Conservation (phyloP, 306 rosid genomes). For the Inga laurina region DNA sequence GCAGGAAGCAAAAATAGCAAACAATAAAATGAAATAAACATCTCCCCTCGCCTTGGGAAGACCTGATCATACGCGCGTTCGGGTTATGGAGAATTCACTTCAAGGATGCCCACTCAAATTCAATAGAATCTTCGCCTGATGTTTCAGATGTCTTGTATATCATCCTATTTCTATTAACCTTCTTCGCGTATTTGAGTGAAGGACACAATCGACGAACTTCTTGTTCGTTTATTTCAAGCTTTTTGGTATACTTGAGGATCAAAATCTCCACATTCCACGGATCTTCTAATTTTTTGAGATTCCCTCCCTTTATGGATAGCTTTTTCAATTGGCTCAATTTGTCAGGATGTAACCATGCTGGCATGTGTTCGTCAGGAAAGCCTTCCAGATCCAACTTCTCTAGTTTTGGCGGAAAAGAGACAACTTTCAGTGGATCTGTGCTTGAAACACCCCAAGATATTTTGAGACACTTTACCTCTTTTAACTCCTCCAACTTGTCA, state of each 20-base stretch:
- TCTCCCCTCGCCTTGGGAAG: no score
- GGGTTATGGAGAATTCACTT: not conserved
- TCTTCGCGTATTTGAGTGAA: not conserved
- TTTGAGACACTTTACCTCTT: conserved; percentile 17
- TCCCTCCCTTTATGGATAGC: conserved; percentile 18
- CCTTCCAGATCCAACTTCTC: not conserved
- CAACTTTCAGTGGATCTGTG: not conserved
- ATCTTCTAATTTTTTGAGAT: not conserved
- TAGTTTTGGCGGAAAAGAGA: not conserved
- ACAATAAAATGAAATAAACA: no score
- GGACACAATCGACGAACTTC: not conserved
- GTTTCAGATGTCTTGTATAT: not conserved
- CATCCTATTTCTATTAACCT: not conserved
- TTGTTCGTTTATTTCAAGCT: not conserved
- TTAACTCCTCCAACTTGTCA: no score
- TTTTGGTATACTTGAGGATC: not conserved
- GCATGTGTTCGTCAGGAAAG: not conserved
- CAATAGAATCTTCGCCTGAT: not conserved
- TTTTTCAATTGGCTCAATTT: not conserved
- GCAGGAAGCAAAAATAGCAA: no score
- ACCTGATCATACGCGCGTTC: no score
- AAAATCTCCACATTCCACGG: not conserved
- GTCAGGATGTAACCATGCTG: not conserved
- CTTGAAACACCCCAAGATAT: conserved; percentile 30
- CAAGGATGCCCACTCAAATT: not conserved